Conservation (phyloP, 805 yeast genomes). For the Wickerhamiella kurtzmanii region DNA sequence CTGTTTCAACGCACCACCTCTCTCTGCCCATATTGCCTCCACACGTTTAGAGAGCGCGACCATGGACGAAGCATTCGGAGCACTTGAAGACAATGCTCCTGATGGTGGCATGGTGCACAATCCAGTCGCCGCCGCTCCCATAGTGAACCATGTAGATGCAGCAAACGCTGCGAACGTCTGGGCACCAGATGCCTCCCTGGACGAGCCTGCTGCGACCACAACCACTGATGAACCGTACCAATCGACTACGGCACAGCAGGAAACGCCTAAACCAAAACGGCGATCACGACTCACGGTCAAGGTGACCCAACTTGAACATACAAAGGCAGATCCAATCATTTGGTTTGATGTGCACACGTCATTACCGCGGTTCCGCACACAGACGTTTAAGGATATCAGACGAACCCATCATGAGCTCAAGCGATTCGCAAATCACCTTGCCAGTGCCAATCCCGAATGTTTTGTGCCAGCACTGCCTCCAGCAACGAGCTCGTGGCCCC, state of each 20-base stretch:
- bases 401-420: conserved; percentile 69
- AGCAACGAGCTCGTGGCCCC: conserved; percentile 62
- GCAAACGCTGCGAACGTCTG: neutral
- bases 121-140: too few species aligned
- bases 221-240: neutral
- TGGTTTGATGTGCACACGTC: conserved; percentile 57
- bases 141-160: neutral
- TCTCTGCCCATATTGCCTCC: too few species aligned
- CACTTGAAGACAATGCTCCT: conserved; percentile 21
- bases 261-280: conserved; percentile 12
- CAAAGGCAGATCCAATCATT: conserved; percentile 62
- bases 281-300: conserved; percentile 36
- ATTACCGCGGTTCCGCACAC: conserved; percentile 63
- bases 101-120: conserved; percentile 13
- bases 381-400: conserved; percentile 56
- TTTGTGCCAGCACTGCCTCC: conserved; percentile 83
- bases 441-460: conserved; percentile 75
- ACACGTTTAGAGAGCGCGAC: too few species aligned
- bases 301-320: conserved; percentile 58
- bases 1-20: too few species aligned
- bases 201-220: neutral
- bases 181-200: neutral
- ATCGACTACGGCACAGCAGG: neutral
- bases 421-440: conserved; percentile 61
- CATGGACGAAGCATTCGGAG: conserved; percentile 18